A percentile compares a stretch with the other conserved stretches of the same genome.
These are phyloP conservation scores for Debaryomyces coudertii DNA, from an alignment of 1,139 yeast genomes.

Conservation along the genomic window DNA sequence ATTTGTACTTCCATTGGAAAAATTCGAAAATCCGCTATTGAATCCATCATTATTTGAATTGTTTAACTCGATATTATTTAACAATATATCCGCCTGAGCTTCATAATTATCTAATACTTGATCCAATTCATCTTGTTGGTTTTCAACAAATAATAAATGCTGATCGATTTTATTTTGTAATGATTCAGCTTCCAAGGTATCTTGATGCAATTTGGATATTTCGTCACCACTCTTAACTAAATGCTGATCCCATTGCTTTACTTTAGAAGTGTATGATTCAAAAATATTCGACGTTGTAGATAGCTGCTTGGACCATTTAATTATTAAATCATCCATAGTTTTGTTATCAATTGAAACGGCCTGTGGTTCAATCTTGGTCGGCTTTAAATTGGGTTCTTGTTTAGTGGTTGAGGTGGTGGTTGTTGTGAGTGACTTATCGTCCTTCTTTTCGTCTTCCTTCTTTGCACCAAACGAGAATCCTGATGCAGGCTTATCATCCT, in stretches of 20 bases:
- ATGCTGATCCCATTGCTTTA: slow-evolving; percentile 83
- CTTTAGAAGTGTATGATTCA: slow-evolving; percentile 73
- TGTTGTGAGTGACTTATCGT: slow-evolving; percentile 8
- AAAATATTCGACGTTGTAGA: slow-evolving; percentile 74
- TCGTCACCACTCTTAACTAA: slow-evolving; percentile 85
- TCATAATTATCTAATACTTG: slow-evolving; percentile 82
- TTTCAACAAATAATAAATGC: slow-evolving; percentile 79
- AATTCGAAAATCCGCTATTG: slow-evolving; percentile 6
- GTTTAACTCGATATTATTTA: slow-evolving; percentile 45
- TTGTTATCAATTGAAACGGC: slow-evolving; percentile 86
- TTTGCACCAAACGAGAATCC: slow-evolving; percentile 29
- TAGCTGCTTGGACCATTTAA: slow-evolving; percentile 90
- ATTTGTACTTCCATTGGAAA: slow-evolving; percentile 12
- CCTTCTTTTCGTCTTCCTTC: slow-evolving; percentile 25
- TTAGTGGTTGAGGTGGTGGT: slow-evolving; percentile 22
- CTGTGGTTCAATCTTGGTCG: slow-evolving; percentile 59
- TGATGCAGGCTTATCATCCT: slow-evolving; percentile 23
- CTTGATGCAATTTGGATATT: slow-evolving; percentile 75
- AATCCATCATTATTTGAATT: slow-evolving; percentile 15
- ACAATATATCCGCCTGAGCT: slow-evolving; percentile 70
- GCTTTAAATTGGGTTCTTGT: slow-evolving; percentile 38
- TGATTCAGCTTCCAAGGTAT: slow-evolving; percentile 81
- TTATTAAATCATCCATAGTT: slow-evolving; percentile 87
- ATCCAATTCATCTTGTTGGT: slow-evolving; percentile 92
- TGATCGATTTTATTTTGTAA: slow-evolving; percentile 87